A percentile compares a stretch with the other conserved stretches of the same genome.
Conservation (phyloP, 2,329 filamentous ascomycete genomes). For the Venturia carpophila region DNA sequence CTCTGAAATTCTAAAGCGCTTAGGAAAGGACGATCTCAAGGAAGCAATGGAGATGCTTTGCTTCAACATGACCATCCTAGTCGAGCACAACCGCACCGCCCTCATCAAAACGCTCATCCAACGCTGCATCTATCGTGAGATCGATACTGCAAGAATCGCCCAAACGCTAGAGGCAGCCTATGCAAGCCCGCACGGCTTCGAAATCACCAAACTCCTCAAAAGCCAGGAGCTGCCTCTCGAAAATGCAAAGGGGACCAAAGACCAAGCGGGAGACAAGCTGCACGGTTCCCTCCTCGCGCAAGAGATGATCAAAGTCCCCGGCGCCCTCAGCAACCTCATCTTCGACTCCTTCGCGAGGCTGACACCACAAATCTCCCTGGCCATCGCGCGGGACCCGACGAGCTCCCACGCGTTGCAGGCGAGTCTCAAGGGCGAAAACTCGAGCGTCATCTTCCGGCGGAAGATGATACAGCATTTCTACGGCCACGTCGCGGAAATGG, state of each 20-base stretch:
- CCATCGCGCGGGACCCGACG: slow-evolving; percentile 55
- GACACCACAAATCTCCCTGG: slow-evolving; percentile 45
- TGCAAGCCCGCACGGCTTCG: slow-evolving; percentile 43
- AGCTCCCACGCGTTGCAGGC: slow-evolving; percentile 56
- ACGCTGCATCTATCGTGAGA: slow-evolving; percentile 62
- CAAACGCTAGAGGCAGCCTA: slow-evolving; percentile 49
- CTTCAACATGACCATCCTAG: slow-evolving; percentile 63
- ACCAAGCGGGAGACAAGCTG: slow-evolving; percentile 47
- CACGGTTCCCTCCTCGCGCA: slow-evolving; percentile 80
- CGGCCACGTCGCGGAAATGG: slow-evolving; percentile 52
- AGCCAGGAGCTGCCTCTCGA: slow-evolving; percentile 24
- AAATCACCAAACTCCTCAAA: slow-evolving; percentile 51
- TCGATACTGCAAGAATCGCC: slow-evolving; percentile 50
- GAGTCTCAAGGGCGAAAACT: slow-evolving; percentile 47
- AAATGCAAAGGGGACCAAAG: slow-evolving; percentile 21
- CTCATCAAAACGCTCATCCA: slow-evolving; percentile 79
- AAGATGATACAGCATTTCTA: slow-evolving; percentile 58
- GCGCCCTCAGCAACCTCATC: slow-evolving; percentile 60
- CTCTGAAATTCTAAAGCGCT: slow-evolving; percentile 69
- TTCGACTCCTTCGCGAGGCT: slow-evolving; percentile 51
- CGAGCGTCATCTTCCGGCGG: slow-evolving; percentile 47
- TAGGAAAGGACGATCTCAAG: slow-evolving; percentile 78
- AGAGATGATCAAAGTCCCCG: slow-evolving; percentile 67
- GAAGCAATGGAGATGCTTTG: slow-evolving; percentile 63
- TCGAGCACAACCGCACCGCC: slow-evolving; percentile 67